Base-by-base conservation (phyloP, 495 filamentous ascomycete genomes). In the Penicillium dipodomyicola region DNA sequence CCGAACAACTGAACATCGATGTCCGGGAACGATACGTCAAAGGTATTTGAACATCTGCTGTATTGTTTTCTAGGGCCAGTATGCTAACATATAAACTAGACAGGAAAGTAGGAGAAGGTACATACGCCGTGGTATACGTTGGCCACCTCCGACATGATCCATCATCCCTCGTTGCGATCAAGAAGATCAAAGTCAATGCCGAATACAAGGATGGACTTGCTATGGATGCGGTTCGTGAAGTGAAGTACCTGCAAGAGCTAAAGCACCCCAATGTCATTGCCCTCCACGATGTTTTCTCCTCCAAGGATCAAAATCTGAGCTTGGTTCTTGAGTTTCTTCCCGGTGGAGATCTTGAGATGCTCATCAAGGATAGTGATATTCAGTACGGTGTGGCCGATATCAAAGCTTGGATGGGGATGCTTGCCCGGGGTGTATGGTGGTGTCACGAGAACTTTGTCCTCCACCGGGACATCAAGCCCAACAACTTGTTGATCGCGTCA, bases 321-420 rank as follows among this genome's bases (percentile, higher is more conserved):
- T 78, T 97, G 0, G 95, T 97, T 15, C 80, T 99, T 49, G 95
- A 99, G 72, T 96, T 87, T 67, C 82, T 97, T 2, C 94, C 94
- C 2, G 77, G 84, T 2, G 94, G 94, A 46, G 92, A 97, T 74
- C 81, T 99, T 17, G 92, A 97, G 69, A 87, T 88, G 82, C 83
- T 99, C 40, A 96, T 97, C 67, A 88, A 87, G 63, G 90, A 97
- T 68, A 82, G 77, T 19, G 82, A 90, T 44, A 86, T 96, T 41
- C 80, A 83, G 37, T 92, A 91, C 62, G 82, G 84, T 32, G 75
- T 83, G 22, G 89, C 89, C 11, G 93, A 99, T 69, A 87, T 99
- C 65, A 99, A 99, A 67, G 88, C 92, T 23, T 99, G 95, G 95
- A 95, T 96, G 87, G 90, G 87, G 33, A 97, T 97, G 95, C 83